phyloP scores from a whole-genome alignment of 495 filamentous ascomycete species.

The Massariosphaeria phaeospora region DNA sequence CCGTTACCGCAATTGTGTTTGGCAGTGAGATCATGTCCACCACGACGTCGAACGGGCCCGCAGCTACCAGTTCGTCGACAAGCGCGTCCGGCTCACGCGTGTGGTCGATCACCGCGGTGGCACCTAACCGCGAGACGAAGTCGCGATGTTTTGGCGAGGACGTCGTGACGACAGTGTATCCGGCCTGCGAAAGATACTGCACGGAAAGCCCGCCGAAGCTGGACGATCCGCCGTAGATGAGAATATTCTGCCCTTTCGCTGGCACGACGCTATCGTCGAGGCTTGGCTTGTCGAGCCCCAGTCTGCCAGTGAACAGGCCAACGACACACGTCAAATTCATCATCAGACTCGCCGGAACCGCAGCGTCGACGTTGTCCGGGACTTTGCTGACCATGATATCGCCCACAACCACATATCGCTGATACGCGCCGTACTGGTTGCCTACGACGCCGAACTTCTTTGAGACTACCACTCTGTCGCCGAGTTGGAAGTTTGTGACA shows the following conservation, averaged over 20 bases:
- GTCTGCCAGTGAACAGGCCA: background rate
- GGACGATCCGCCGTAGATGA: conserved; percentile 40
- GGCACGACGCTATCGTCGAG: background rate
- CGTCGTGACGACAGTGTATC: conserved; percentile 40
- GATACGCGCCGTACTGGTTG: background rate
- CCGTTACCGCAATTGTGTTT: background rate
- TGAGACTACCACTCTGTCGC: conserved; percentile 31
- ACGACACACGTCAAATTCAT: conserved; percentile 24
- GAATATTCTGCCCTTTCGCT: conserved; percentile 29
- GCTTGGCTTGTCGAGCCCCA: background rate
- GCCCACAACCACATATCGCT: conserved; percentile 10
- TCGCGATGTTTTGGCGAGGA: conserved; percentile 35
- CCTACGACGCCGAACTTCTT: background rate
- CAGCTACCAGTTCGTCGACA: conserved; percentile 12
- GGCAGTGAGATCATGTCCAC: background rate
- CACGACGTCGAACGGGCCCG: conserved; percentile 23
- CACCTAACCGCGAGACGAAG: conserved; percentile 33
- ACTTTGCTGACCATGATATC: conserved; percentile 18
- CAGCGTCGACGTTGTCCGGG: conserved; percentile 23
- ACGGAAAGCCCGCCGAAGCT: conserved; percentile 35
- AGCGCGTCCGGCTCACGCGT: conserved; percentile 9
- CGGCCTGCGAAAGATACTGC: conserved; percentile 32
- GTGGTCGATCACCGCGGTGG: conserved; percentile 30
- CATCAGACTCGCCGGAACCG: conserved; percentile 17
- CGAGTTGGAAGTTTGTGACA: conserved; percentile 26